Evolutionary conservation across 2,329 filamentous ascomycete species (phyloP), one percentile per base, ranked within the genome.

Genomic region (Neonectria punicea): DNA sequence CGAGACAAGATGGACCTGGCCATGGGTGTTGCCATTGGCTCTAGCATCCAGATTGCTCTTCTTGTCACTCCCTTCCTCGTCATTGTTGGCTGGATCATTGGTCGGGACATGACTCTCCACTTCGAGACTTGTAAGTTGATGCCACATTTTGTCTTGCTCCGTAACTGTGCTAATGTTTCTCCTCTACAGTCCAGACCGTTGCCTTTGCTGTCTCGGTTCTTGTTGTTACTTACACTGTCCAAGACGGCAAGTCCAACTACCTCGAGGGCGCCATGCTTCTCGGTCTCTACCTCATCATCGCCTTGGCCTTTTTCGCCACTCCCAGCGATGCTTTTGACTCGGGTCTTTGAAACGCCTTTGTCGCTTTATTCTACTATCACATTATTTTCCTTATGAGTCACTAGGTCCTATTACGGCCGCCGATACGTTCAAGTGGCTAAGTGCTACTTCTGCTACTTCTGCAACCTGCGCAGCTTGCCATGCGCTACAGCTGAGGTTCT

Each of bases 191-290:
- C 73, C 90, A 93, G 81, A 93, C 92, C 0, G 89, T 94, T 44
- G 88, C 91, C 1, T 94, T 94, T 78, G 92, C 91, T 61, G 84
- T 94, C 58, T 92, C 90, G 10, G 90, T 92, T 2, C 80, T 94
- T 46, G 90, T 94, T 34, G 91, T 93, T 36, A 92, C 88, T 61
- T 94, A 89, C 79, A 92, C 87, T 3, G 90, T 94, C 47, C 90
- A 93, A 75, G 93, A 95, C 74, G 93, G 93, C 74, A 93, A 92
- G 79, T 93, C 90, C 14, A 96, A 95, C 79, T 95, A 95, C 72
- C 86, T 95, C 22, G 92, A 95, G 78, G 92, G 92, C 49, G 91
- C 91, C 53, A 92, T 95, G 88, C 74, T 82, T 51, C 74, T 82
- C 61, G 80, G 80, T 54, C 80, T 89, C 16, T 89, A 89, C 74